Conservation (phyloP, 495 filamentous ascomycete genomes). For the Penicillium fimorum region DNA sequence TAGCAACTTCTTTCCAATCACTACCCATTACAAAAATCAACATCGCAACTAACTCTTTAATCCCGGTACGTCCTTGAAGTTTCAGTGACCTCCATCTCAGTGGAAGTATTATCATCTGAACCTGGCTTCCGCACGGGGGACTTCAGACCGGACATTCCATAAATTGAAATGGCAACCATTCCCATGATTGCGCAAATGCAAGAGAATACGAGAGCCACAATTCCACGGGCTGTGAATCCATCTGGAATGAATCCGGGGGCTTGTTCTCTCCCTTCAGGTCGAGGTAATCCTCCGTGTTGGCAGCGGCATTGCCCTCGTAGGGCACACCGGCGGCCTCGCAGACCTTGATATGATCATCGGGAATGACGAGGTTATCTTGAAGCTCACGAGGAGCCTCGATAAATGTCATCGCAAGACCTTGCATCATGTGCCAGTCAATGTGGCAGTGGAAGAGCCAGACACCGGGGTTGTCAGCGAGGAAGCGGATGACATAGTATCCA, state of each 20-base stretch:
- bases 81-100: not conserved
- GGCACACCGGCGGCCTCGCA: slow-evolving; percentile 50
- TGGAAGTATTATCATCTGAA: not conserved
- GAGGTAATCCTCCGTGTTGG: slow-evolving; percentile 60
- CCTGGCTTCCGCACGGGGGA: not conserved
- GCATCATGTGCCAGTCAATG: slow-evolving; percentile 62
- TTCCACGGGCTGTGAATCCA: slow-evolving; percentile 71
- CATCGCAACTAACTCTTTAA: too few species aligned
- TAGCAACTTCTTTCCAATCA: too few species aligned
- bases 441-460: slow-evolving; percentile 62
- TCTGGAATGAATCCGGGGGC: slow-evolving; percentile 55
- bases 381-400: slow-evolving; percentile 61
- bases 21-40: too few species aligned
- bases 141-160: slow-evolving; percentile 40
- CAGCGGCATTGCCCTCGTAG: slow-evolving; percentile 72
- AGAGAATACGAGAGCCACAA: slow-evolving; percentile 73
- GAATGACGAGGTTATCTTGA: slow-evolving; percentile 60
- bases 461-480: slow-evolving; percentile 66
- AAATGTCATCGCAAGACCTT: slow-evolving; percentile 43
- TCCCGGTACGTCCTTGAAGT: too few species aligned
- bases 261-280: slow-evolving; percentile 62
- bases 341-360: slow-evolving; percentile 58
- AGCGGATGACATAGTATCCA: slow-evolving; percentile 64
- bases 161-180: slow-evolving; percentile 65
- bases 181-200: slow-evolving; percentile 70